Conservation (phyloP, 1,284 basidiomycete genomes). For the Gomphus bonarii region DNA sequence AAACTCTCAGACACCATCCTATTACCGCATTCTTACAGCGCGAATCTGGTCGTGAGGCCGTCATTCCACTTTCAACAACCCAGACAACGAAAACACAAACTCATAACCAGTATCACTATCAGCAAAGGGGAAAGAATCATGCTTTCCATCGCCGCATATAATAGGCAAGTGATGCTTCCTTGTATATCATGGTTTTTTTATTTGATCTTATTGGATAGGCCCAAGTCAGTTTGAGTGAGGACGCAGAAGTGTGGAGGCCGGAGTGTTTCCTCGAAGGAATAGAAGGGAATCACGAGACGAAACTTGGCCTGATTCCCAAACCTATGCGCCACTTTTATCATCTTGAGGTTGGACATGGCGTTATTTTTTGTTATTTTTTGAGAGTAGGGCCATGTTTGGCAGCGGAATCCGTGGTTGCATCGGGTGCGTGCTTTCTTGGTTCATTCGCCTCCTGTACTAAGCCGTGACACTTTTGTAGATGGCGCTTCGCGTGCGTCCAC, state of each 20-base stretch:
- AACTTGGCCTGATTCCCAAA: not conserved
- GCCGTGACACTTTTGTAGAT: not conserved
- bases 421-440: slow-evolving; percentile 6
- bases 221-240: not conserved
- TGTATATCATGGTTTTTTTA: not conserved
- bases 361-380: no score
- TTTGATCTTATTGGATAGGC: slow-evolving; percentile 13
- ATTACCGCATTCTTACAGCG: slow-evolving; percentile 29
- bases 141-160: not conserved
- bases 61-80: slow-evolving; percentile 34
- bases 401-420: slow-evolving; percentile 25
- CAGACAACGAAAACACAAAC: slow-evolving; percentile 25
- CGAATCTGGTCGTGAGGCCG: slow-evolving; percentile 29
- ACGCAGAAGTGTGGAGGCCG: not conserved
- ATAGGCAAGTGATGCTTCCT: not conserved
- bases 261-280: not conserved
- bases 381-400: slow-evolving; percentile 31
- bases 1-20: slow-evolving; percentile 33
- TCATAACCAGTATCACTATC: slow-evolving; percentile 8
- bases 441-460: not conserved
- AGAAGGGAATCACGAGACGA: not conserved
- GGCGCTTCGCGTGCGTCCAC: no score
- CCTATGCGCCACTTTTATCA: not conserved
- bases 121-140: not conserved
- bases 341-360: no score